Evolutionary conservation across 2,329 filamentous ascomycete species (phyloP).

Genomic region (Penicillium sp.): DNA sequence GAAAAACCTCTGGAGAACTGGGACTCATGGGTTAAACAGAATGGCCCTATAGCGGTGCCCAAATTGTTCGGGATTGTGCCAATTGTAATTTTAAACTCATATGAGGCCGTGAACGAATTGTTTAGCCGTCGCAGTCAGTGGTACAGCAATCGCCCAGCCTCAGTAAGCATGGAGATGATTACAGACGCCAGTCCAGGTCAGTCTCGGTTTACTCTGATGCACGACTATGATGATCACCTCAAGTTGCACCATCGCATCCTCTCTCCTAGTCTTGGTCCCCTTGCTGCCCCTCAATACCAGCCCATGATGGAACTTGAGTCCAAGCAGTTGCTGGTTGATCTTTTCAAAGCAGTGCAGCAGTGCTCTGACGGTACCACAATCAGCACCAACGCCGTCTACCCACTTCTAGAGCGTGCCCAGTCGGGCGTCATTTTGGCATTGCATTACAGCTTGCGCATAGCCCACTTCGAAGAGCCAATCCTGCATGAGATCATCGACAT

Average conservation of each 20-base stretch:
- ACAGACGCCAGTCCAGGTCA: conserved; percentile 19
- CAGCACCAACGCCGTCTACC: conserved; percentile 43
- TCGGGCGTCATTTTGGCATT: conserved; percentile 54
- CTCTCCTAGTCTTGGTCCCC: conserved; percentile 51
- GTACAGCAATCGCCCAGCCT: conserved; percentile 43
- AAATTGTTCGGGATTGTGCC: conserved; percentile 34
- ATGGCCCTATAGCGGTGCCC: conserved; percentile 37
- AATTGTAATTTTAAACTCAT: conserved; percentile 41
- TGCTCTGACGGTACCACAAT: neutral
- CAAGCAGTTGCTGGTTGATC: conserved; percentile 44
- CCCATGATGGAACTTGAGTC: conserved; percentile 54
- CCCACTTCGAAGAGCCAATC: conserved; percentile 43
- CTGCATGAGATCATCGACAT: conserved; percentile 50
- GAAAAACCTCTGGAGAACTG: conserved; percentile 30
- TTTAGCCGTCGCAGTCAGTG: conserved; percentile 43
- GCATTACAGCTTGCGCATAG: conserved; percentile 54
- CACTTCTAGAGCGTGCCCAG: conserved; percentile 53
- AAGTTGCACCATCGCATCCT: conserved; percentile 48
- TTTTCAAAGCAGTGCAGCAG: conserved; percentile 31
- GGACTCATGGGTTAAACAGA: conserved; percentile 34
- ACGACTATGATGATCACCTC: conserved; percentile 55
- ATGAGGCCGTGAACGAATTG: conserved; percentile 39
- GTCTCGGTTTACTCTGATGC: conserved; percentile 42
- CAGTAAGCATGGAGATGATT: conserved; percentile 43
- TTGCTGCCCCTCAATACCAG: conserved; percentile 49